Conservation (phyloP, 2,329 filamentous ascomycete species). For the Microdochium paspali region DNA sequence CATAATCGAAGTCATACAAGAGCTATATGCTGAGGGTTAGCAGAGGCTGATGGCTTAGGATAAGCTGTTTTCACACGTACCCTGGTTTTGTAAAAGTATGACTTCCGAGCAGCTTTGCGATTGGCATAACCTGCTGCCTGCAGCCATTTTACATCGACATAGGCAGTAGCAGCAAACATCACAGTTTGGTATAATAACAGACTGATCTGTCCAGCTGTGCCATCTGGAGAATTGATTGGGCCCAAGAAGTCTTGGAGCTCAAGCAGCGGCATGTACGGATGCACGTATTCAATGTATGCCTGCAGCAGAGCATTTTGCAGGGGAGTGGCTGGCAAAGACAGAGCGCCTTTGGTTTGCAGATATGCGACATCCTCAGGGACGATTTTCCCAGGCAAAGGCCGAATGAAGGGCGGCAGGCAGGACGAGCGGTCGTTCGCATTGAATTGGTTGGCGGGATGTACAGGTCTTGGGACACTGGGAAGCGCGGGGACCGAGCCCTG, state of each 20-base stretch:
- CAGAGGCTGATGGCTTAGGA: neutral
- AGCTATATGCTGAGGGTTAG: constrained; percentile 37
- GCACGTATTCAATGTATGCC: constrained; percentile 80
- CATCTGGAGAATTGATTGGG: constrained; percentile 57
- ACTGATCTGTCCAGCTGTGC: constrained; percentile 63
- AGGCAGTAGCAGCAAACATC: constrained; percentile 88
- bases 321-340: constrained; percentile 60
- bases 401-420: constrained; percentile 61
- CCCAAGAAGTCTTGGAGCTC: constrained; percentile 54
- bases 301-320: constrained; percentile 76
- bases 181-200: constrained; percentile 86
- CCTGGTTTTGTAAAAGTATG: constrained; percentile 82
- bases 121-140: constrained; percentile 67
- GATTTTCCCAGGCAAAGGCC: constrained; percentile 68
- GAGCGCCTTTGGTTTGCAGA: constrained; percentile 72
- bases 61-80: constrained; percentile 37
- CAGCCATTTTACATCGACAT: constrained; percentile 72
- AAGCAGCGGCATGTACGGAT: constrained; percentile 87
- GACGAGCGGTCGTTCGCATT: constrained; percentile 36
- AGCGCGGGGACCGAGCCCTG: constrained; percentile 11
- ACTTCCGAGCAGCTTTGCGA: constrained; percentile 73
- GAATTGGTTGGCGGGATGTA: constrained; percentile 35
- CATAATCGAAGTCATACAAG: constrained; percentile 92
- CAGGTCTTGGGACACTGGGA: constrained; percentile 27
- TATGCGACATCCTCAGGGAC: constrained; percentile 76